These are phyloP conservation scores for Saksenaea oblongispora DNA, from an alignment of 371 early-diverging fungal genomes.

Conservation along the genomic window DNA sequence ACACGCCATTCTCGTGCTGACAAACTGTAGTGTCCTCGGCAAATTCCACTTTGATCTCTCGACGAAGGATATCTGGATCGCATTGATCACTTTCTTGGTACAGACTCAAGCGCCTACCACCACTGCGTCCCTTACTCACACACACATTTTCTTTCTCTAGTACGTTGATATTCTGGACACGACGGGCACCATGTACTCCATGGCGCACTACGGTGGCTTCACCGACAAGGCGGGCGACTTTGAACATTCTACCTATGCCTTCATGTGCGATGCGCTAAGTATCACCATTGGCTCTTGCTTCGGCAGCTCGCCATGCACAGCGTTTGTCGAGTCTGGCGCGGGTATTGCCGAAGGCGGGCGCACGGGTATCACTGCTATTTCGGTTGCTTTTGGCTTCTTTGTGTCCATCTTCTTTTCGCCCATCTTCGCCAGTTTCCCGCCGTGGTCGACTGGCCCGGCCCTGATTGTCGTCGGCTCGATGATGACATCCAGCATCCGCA, in stretches of 20 bases:
- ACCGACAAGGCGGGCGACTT: conserved; percentile 74
- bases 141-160: background rate
- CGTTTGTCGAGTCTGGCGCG: conserved; percentile 79
- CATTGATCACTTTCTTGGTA: conserved; percentile 73
- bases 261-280: conserved; percentile 68
- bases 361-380: conserved; percentile 75
- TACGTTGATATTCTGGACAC: conserved; percentile 82
- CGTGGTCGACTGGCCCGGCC: conserved; percentile 84
- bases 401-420: conserved; percentile 80
- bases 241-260: conserved; percentile 73
- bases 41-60: conserved; percentile 65
- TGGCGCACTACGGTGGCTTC: conserved; percentile 83
- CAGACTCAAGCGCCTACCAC: conserved; percentile 65
- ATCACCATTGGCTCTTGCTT: conserved; percentile 70
- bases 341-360: conserved; percentile 82
- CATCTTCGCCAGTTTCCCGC: conserved; percentile 82
- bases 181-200: conserved; percentile 77
- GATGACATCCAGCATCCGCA: conserved; percentile 71
- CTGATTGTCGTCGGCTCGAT: conserved; percentile 78
- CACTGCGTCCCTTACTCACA: background rate
- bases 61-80: conserved; percentile 73
- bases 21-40: conserved; percentile 46
- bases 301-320: conserved; percentile 77
- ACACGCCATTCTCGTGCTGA: too few species aligned
- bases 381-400: conserved; percentile 69